These are phyloP conservation scores for Boletus pseudopeckii DNA, from an alignment of 768 basidiomycete species.

Conservation along the genomic window DNA sequence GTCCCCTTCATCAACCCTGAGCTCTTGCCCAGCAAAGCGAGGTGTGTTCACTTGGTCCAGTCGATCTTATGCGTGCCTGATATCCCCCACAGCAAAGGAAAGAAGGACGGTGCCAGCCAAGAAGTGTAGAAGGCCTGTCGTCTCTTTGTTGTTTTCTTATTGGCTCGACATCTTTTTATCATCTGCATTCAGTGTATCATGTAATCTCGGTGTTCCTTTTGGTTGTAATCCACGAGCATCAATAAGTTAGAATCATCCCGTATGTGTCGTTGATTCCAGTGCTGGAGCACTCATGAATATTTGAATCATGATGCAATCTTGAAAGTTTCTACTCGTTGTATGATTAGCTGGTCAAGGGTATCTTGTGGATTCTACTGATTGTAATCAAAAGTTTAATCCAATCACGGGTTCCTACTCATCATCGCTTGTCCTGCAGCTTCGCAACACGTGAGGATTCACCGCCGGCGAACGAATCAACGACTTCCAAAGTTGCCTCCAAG, in stretches of 20 bases:
- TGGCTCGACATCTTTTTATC: conserved; percentile 28
- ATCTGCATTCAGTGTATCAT: conserved; percentile 27
- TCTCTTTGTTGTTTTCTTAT: conserved; percentile 16
- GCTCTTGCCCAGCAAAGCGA: conserved; percentile 30
- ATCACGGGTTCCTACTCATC: neutral
- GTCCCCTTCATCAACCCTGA: conserved; percentile 63
- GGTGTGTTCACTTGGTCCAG: conserved; percentile 15
- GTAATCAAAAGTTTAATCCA: neutral
- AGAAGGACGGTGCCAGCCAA: conserved; percentile 33
- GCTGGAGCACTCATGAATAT: neutral
- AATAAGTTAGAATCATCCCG: neutral
- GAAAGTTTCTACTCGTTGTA: no score
- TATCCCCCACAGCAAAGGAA: conserved; percentile 27
- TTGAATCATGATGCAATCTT: no score
- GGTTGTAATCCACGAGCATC: conserved; percentile 17
- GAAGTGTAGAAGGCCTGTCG: conserved; percentile 24
- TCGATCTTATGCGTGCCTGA: conserved; percentile 2
- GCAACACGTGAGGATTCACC: conserved; percentile 58
- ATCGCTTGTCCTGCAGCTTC: conserved; percentile 3
- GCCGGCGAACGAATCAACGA: conserved; percentile 47
- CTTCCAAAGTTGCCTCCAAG: conserved; percentile 78
- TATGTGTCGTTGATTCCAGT: neutral
- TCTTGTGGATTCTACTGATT: neutral
- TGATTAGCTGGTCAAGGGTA: neutral
- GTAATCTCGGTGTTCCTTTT: conserved; percentile 17